These are phyloP conservation scores for Aspergillus ochraceus DNA, from an alignment of 2,329 filamentous ascomycete species.

Conservation along the genomic window DNA sequence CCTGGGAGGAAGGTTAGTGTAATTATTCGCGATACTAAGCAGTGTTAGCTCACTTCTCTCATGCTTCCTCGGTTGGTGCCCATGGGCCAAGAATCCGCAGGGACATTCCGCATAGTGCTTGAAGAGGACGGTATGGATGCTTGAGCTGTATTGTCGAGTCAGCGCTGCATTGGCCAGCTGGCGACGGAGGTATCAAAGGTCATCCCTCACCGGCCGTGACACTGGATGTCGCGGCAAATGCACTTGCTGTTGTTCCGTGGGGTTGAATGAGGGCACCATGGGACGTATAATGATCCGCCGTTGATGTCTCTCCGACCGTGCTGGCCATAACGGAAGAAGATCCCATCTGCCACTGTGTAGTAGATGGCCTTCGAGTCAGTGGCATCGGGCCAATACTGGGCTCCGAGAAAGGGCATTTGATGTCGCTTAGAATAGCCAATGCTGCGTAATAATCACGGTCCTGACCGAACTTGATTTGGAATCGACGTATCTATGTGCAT, in stretches of 20 bases:
- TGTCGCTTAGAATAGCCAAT: conserved; percentile 41
- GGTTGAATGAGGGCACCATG: conserved; percentile 7
- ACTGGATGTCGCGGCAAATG: conserved; percentile 3
- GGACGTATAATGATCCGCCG: conserved; percentile 4
- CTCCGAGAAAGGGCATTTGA: conserved; percentile 46
- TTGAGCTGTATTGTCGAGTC: background rate
- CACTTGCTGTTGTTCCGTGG: background rate
- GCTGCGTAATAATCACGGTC: conserved; percentile 43
- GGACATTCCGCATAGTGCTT: conserved; percentile 1
- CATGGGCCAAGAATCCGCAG: background rate
- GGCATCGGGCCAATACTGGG: conserved; percentile 28
- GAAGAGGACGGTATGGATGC: conserved; percentile 13
- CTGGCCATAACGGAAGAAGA: conserved; percentile 9
- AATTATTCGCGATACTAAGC: too few relatives aligned
- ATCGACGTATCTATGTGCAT: conserved; percentile 40
- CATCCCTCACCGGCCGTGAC: conserved; percentile 7
- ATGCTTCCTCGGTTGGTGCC: background rate
- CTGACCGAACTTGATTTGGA: conserved; percentile 46
- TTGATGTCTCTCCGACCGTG: background rate
- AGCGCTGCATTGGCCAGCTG: background rate
- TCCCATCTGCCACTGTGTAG: conserved; percentile 28
- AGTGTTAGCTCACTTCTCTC: background rate
- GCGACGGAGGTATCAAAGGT: background rate
- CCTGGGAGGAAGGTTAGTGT: background rate
- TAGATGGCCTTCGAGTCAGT: conserved; percentile 21